Conservation (phyloP, 352 stramenopile genomes). For the Globisporangium cylindrosporum region DNA sequence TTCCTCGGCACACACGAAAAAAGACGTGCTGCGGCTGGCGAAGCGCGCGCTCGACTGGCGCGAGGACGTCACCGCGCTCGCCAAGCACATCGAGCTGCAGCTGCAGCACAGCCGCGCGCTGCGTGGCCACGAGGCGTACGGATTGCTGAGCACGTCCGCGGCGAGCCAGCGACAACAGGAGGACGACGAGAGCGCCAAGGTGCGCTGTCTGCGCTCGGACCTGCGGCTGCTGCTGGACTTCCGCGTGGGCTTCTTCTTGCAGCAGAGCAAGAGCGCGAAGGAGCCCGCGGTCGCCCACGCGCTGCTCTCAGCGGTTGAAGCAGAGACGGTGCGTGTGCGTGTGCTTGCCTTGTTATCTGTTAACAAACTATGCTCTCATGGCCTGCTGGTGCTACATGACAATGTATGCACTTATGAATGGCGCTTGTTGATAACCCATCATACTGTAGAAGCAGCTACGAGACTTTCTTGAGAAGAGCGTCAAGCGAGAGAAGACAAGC, state of each 20-base stretch:
- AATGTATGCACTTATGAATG: not conserved
- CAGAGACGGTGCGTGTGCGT: slow-evolving; percentile 33
- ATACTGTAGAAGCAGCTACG: slow-evolving; percentile 42
- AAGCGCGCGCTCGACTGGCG: slow-evolving; percentile 66
- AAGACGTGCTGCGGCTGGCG: slow-evolving; percentile 46
- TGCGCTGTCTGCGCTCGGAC: slow-evolving; percentile 60
- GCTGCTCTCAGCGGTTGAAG: slow-evolving; percentile 21
- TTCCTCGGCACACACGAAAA: slow-evolving; percentile 22
- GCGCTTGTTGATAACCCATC: no score
- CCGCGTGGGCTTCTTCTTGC: slow-evolving; percentile 34
- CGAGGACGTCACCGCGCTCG: slow-evolving; percentile 61
- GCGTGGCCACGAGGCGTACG: slow-evolving; percentile 51
- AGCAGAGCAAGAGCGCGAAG: slow-evolving; percentile 20
- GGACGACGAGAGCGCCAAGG: slow-evolving; percentile 46
- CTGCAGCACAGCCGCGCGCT: slow-evolving; percentile 66
- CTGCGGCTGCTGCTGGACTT: slow-evolving; percentile 62
- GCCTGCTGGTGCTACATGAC: no score
- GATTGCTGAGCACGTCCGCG: slow-evolving; percentile 37
- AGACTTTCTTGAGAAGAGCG: slow-evolving; percentile 52
- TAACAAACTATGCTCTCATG: no score
- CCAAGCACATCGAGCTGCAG: slow-evolving; percentile 74
- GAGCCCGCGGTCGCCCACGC: slow-evolving; percentile 15
- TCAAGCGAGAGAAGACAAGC: slow-evolving; percentile 63
- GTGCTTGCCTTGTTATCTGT: not conserved
- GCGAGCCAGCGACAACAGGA: slow-evolving; percentile 39